Evolutionary conservation across 306 rosid species (phyloP).

Genomic region (Cicer chorassanicum): DNA sequence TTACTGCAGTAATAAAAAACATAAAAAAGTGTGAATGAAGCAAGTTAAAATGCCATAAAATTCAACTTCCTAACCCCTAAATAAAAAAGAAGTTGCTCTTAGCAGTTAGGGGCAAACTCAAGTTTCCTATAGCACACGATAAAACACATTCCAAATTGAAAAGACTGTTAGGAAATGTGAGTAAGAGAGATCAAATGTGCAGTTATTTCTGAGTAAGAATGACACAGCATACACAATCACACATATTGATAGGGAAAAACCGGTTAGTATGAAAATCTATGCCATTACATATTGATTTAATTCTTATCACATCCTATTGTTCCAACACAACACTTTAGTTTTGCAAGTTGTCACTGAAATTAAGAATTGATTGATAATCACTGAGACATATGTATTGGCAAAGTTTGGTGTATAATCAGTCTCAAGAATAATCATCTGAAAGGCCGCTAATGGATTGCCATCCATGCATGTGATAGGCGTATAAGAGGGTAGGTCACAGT

Average conservation of each 20-base stretch:
- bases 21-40: background rate
- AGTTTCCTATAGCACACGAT: conserved; percentile 2
- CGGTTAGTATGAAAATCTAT: background rate
- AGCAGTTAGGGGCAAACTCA: background rate
- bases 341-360: conserved; percentile 28
- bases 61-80: conserved; percentile 26
- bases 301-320: background rate
- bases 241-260: background rate
- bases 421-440: background rate
- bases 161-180: conserved; percentile 19
- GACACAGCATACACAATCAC: background rate
- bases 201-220: background rate
- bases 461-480: background rate
- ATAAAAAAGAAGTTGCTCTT: conserved; percentile 34
- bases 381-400: background rate
- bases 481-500: background rate
- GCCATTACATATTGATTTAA: background rate
- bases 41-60: background rate
- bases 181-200: background rate
- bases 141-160: background rate
- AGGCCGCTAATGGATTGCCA: conserved; percentile 14
- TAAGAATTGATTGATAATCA: background rate
- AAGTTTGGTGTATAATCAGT: conserved; percentile 10
- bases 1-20: background rate
- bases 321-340: background rate